A percentile compares a stretch with the other conserved stretches of the same genome.
Conservation (phyloP, 2,329 filamentous ascomycete species). For the Xylariomycetidae sp. region DNA sequence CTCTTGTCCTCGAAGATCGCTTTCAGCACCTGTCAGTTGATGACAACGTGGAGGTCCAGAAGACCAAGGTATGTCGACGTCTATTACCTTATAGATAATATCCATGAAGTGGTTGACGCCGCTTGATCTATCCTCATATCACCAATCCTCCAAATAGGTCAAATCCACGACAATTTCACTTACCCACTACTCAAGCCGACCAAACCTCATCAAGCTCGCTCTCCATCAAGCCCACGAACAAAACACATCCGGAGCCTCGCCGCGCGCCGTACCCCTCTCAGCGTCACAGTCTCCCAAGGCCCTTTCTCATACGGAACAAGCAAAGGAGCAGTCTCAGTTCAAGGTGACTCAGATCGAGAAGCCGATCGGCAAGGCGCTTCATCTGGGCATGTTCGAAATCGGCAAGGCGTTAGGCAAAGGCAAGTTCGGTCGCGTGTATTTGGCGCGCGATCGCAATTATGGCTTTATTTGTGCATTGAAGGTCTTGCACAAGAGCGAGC, state of each 20-base stretch:
- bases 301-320: conserved; percentile 42
- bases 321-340: conserved; percentile 45
- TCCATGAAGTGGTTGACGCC: too few species aligned
- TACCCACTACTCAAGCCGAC: conserved; percentile 55
- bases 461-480: conserved; percentile 85
- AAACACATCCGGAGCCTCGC: conserved; percentile 56
- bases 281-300: conserved; percentile 41
- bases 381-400: conserved; percentile 93
- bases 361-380: conserved; percentile 60
- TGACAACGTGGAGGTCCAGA: conserved; percentile 83
- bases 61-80: conserved; percentile 60
- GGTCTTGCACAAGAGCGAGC: conserved; percentile 78
- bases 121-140: too few species aligned
- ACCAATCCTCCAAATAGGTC: conserved; percentile 42
- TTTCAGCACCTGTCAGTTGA: conserved; percentile 87
- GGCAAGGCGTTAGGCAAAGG: conserved; percentile 81
- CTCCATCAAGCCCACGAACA: conserved; percentile 69
- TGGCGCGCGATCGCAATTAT: conserved; percentile 72
- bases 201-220: conserved; percentile 81
- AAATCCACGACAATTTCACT: conserved; percentile 40
- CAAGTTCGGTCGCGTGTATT: conserved; percentile 82
- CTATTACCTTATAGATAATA: too few species aligned
- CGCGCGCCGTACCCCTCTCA: conserved; percentile 43
- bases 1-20: conserved; percentile 74
- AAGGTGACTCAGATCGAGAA: conserved; percentile 53